These are phyloP conservation scores for Aegilops bicornis DNA, from an alignment of 176 grass and related monocot genomes.

Conservation along the genomic window DNA sequence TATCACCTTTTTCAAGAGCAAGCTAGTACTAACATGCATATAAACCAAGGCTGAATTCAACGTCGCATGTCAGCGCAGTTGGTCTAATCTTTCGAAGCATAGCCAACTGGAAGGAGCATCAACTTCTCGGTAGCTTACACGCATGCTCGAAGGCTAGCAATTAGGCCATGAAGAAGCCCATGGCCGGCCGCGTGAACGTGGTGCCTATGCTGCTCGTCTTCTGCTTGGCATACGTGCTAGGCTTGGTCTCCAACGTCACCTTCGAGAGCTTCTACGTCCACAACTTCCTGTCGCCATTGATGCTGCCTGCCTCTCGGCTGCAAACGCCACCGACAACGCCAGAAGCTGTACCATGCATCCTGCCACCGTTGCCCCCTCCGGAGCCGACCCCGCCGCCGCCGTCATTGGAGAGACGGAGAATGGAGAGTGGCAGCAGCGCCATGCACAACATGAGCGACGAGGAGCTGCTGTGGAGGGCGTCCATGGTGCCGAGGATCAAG, in stretches of 20 bases:
- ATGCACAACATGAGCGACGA: slow-evolving; percentile 63
- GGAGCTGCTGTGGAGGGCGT: slow-evolving; percentile 61
- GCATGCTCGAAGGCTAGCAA: not conserved
- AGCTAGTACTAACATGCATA: not conserved
- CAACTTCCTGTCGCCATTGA: not conserved
- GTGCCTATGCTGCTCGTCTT: not conserved
- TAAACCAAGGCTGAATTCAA: not conserved
- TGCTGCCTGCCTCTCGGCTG: not conserved
- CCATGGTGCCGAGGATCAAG: slow-evolving; percentile 46
- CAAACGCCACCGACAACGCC: not conserved
- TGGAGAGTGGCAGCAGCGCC: not conserved
- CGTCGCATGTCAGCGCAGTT: not conserved
- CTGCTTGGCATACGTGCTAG: not conserved
- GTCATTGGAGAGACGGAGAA: not conserved
- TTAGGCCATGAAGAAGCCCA: slow-evolving; percentile 17
- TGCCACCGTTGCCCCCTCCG: not conserved
- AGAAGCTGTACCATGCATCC: not conserved
- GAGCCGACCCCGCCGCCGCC: not conserved
- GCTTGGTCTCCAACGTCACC: not conserved
- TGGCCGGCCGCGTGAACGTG: not conserved
- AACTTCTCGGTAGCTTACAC: not conserved
- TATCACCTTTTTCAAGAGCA: slow-evolving; percentile 5
- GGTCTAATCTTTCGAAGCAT: not conserved
- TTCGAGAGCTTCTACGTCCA: not conserved
- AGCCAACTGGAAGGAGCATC: not conserved